phyloP scores from a whole-genome alignment of 2,329 filamentous ascomycete species.

The Anisogramma anomala region DNA sequence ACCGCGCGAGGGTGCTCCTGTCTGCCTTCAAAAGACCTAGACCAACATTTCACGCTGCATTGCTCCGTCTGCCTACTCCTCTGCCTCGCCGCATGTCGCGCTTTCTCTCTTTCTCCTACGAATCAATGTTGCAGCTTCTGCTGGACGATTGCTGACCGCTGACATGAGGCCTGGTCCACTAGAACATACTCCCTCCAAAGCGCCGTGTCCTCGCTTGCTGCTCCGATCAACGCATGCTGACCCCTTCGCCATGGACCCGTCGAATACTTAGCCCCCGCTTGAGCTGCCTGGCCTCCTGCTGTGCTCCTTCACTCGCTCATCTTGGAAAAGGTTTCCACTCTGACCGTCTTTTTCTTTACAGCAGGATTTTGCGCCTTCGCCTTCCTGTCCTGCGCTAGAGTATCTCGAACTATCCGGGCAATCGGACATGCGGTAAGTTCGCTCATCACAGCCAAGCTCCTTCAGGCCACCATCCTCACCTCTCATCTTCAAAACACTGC shows the following conservation, averaged over 20 bases:
- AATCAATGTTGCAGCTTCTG: background rate
- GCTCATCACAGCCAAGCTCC: background rate
- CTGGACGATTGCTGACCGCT: background rate
- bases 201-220: slow-evolving; percentile 1
- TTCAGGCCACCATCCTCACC: background rate
- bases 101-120: background rate
- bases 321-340: slow-evolving; percentile 14
- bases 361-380: slow-evolving; percentile 46
- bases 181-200: slow-evolving; percentile 2
- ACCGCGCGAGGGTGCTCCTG: slow-evolving; percentile 6
- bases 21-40: slow-evolving; percentile 12
- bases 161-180: background rate
- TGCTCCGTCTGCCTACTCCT: slow-evolving; percentile 4
- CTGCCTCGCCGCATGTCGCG: background rate
- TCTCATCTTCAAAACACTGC: background rate
- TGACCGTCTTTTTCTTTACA: slow-evolving; percentile 22
- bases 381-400: slow-evolving; percentile 38
- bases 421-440: slow-evolving; percentile 44
- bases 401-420: slow-evolving; percentile 41
- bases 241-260: background rate
- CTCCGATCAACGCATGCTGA: slow-evolving; percentile 2
- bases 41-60: slow-evolving; percentile 9
- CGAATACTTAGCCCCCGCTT: slow-evolving; percentile 8
- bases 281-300: background rate
- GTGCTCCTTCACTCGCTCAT: background rate